Base-by-base conservation (phyloP, 148 eudicot species). In the Nepenthes gracilis region DNA sequence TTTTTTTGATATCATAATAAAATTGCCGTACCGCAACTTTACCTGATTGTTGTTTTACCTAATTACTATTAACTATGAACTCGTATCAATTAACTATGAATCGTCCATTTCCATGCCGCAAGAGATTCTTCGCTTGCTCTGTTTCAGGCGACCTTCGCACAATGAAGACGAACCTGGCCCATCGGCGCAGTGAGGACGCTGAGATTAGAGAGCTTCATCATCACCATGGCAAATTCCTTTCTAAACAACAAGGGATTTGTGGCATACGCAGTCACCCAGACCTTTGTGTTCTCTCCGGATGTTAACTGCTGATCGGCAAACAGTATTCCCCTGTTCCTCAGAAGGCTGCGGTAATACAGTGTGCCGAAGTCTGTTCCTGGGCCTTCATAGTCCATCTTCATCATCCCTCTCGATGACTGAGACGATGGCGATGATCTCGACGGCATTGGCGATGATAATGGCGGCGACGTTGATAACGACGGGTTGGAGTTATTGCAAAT, bases 241-340 rank as follows among this genome's bases (percentile, higher is more conserved):
- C 58, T 73, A 56, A 82, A 85, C 58, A 80, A 59, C n/a, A 66
- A 33, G 43, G 67, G 63, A 58, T 80, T 79, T 0, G 83, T 70
- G 47, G 87, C 87, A 67, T 85, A 85, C 12, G 77, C 81, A 64
- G 59, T 60, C 43, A 85, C 83, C 87, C 87, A 85, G 47, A 58
- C 63, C 51, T 70, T 61, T 23, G 85, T 80, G 61, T 78, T 76
- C 52, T 80, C 80, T 33, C 80, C 80, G n/a, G 75, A 63, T 43
- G 75, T 76, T 52, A 85, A 75, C 67, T 83, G 83, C 81, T 80
- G 83, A 68, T 85, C 85, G 23, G 73, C 78, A 62, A 65, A 73
- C 40, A 80, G 80, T 49, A 83, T 58, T 33, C 88, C 88, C 54
- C 59, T 73, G 43, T 70, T 75, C 69, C 75, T 73, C 35, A 78